phyloP scores from a whole-genome alignment of 169 alveolate genomes.

The Perkinsus olseni region DNA sequence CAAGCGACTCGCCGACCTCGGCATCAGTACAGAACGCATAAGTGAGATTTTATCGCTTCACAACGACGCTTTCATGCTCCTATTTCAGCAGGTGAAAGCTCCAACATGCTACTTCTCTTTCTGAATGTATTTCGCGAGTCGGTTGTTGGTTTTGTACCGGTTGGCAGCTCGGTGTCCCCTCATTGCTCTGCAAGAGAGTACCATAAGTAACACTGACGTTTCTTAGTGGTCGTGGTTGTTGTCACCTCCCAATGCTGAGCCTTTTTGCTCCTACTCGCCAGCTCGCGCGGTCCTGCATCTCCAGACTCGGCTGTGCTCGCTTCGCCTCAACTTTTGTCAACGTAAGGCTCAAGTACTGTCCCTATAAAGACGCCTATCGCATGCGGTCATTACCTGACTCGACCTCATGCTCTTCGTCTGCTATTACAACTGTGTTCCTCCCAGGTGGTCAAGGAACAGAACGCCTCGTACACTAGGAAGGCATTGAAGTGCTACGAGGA shows the following conservation, averaged over 20 bases:
- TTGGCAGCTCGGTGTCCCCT: background rate
- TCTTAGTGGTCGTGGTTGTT: background rate
- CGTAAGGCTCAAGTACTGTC: background rate
- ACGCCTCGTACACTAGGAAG: background rate
- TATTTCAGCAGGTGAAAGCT: no score
- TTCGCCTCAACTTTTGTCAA: background rate
- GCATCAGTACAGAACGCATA: no score
- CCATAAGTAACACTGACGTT: background rate
- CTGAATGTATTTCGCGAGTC: no score
- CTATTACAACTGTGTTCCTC: background rate
- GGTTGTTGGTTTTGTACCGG: no score
- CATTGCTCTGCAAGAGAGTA: background rate
- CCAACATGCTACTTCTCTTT: no score
- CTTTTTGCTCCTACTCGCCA: background rate
- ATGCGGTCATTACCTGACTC: no score
- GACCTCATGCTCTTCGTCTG: background rate
- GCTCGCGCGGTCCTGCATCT: background rate
- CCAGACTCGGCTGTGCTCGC: background rate
- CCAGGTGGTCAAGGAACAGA: background rate
- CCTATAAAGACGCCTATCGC: no score
- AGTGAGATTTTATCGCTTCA: no score
- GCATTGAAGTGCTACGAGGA: background rate
- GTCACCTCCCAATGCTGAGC: background rate
- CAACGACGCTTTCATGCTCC: no score
- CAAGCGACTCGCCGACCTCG: background rate